These are phyloP conservation scores for Berkeleyomyces basicola DNA, from an alignment of 2,329 filamentous ascomycete genomes.

Conservation along the genomic window DNA sequence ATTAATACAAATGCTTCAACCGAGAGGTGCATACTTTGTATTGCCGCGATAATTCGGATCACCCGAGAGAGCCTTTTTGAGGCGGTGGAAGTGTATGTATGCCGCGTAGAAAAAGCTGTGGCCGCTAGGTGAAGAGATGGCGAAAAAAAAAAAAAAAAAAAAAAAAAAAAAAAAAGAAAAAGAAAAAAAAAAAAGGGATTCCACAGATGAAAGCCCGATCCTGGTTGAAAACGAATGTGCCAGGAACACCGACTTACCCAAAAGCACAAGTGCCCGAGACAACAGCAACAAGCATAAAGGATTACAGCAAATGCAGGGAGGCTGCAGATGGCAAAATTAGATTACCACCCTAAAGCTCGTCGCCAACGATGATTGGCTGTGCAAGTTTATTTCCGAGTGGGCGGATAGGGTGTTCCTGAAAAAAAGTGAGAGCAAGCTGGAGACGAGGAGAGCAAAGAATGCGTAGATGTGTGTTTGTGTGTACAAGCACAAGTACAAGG, in stretches of 20 bases:
- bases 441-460: neutral
- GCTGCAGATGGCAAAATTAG: slow-evolving; percentile 1
- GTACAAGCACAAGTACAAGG: neutral
- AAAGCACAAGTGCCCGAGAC: neutral
- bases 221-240: neutral
- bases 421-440: neutral
- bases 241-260: neutral
- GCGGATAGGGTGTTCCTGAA: neutral
- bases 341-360: neutral
- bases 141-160: neutral
- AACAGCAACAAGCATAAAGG: neutral
- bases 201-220: no score
- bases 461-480: no score
- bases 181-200: neutral
- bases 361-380: neutral
- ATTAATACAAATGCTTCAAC: no score
- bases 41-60: no score
- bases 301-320: slow-evolving; percentile 1
- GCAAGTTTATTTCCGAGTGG: neutral
- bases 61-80: no score
- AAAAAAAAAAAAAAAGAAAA: neutral
- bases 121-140: neutral
- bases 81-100: no score
- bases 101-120: no score
- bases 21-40: no score